Base-by-base conservation (phyloP, 2,329 filamentous ascomycete species). In the Metarhizium sp. region DNA sequence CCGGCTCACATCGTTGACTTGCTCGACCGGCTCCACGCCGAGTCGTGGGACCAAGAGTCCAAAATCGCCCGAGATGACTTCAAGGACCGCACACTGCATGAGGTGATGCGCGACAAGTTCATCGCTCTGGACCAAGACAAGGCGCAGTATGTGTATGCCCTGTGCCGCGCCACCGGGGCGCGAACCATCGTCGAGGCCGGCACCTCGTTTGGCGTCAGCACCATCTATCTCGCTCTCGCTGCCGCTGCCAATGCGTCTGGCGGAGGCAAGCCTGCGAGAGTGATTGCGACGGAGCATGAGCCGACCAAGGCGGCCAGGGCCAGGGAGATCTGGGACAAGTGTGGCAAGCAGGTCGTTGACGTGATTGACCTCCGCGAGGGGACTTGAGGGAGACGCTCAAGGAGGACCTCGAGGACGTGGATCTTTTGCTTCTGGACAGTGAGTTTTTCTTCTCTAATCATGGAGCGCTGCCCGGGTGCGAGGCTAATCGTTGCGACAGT, bases 341-440 rank as follows among this genome's bases (percentile, higher is more conserved):
- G 76, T 1, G 81, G 81, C 0, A 67, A 74, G 0, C 72, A 73
- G n/a, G 74, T 84, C 2, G 72, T 72, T 57, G 62, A 64, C 1
- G 70, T 72, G 62, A 81, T 85, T 60, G 81, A 85, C 18, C 61
- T 86, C 18, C 68, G 82, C 2, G 78, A 78, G 57, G 83, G 0
- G 79, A 85, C 62, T 60, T 86, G 56, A 69, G 72, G 0, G 75
- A 85, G 66, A 85, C 81, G 0, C 66, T 70, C 3, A 75, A 75
- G 58, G 59, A 64, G 0, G 70, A 73, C 34, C 56, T 63, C 46
- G 67, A 71, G 1, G 62, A 73, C 34, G 69, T 86, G 42, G 80
- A 85, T 57, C 70, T 85, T 45, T 59, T 86, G 40, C 67, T 85
- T n/a, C 70, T 86, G 10, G 82, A 86, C 60, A 85, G 82, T 85